phyloP scores from a whole-genome alignment of 192 early-diverging fungal species.

The Umbelopsis sp. region DNA sequence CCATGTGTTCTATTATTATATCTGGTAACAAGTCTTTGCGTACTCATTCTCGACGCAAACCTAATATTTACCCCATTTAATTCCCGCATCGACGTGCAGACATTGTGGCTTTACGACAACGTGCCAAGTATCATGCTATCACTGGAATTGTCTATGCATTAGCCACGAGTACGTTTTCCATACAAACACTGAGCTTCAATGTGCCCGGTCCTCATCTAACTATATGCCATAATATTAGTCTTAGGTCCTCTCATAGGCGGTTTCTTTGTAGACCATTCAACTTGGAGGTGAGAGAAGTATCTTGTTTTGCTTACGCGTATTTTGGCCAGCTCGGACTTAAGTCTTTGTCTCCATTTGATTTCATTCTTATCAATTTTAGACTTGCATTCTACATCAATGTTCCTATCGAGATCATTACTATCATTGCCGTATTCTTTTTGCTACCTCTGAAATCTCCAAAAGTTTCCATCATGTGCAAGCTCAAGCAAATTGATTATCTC shows the following conservation, averaged over 20 bases:
- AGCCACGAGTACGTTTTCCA: neutral
- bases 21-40: neutral
- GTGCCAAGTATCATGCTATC: slow-evolving; percentile 16
- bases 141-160: slow-evolving; percentile 5
- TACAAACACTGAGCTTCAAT: neutral
- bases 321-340: neutral
- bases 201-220: neutral
- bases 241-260: slow-evolving; percentile 62
- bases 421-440: slow-evolving; percentile 49
- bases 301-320: too few relatives aligned
- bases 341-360: neutral
- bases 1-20: slow-evolving; percentile 11
- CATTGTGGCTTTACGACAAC: slow-evolving; percentile 16
- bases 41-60: neutral
- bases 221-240: neutral
- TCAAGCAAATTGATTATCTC: slow-evolving; percentile 64
- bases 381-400: slow-evolving; percentile 63
- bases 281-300: slow-evolving; percentile 40
- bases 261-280: slow-evolving; percentile 52
- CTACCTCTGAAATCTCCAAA: slow-evolving; percentile 44
- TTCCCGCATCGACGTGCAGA: neutral
- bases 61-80: neutral
- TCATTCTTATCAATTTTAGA: slow-evolving; percentile 7
- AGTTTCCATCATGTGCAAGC: slow-evolving; percentile 53
- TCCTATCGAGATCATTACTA: slow-evolving; percentile 50